Conservation (phyloP, 768 basidiomycete species). For the Tulasnella sp. region DNA sequence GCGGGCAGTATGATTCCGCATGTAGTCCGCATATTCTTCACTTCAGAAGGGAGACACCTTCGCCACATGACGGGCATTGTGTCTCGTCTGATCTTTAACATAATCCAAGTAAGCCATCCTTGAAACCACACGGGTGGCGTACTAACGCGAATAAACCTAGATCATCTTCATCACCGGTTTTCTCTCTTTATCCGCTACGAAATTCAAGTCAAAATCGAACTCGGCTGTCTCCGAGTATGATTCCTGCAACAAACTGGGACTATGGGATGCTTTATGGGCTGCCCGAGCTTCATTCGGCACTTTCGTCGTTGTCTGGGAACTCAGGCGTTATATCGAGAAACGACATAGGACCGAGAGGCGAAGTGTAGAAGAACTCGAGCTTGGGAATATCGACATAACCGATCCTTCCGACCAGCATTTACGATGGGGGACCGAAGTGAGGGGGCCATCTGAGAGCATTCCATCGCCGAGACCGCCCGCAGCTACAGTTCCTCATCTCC, state of each 20-base stretch:
- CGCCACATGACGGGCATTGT: neutral
- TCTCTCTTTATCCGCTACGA: neutral
- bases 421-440: neutral
- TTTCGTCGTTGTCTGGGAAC: neutral
- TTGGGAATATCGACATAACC: neutral
- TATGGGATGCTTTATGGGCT: conserved; percentile 7
- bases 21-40: neutral
- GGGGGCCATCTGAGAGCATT: neutral
- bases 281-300: neutral
- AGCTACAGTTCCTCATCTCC: neutral
- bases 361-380: neutral
- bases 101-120: neutral
- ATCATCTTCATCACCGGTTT: neutral
- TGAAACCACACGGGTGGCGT: neutral
- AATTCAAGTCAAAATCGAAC: conserved; percentile 3
- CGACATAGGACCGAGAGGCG: neutral
- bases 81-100: neutral
- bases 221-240: neutral
- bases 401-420: neutral
- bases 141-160: neutral
- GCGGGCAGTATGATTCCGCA: neutral
- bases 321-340: neutral
- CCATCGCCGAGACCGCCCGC: neutral
- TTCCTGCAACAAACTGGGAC: conserved; percentile 11
- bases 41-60: neutral